phyloP scores from a whole-genome alignment of 2,329 filamentous ascomycete genomes.

The Dendrostoma leiphaemia region DNA sequence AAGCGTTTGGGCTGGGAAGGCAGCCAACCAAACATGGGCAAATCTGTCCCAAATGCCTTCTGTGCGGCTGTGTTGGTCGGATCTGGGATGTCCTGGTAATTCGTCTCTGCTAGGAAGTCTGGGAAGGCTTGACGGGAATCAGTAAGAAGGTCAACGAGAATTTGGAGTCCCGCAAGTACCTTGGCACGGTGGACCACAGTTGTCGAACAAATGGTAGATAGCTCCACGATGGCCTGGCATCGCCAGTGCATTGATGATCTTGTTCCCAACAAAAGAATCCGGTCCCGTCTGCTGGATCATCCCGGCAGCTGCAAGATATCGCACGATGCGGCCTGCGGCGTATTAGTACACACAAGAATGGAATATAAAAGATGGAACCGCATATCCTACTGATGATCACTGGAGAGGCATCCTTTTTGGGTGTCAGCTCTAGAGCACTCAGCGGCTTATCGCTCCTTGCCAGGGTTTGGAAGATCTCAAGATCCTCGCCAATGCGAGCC shows the following conservation, averaged over 20 bases:
- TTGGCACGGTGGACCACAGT: too few species aligned
- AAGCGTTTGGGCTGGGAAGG: neutral
- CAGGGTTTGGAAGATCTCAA: slow-evolving; percentile 1
- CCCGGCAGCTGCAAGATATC: neutral
- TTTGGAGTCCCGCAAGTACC: too few species aligned
- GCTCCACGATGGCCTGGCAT: neutral
- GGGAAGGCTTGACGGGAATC: neutral
- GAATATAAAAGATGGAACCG: too few species aligned
- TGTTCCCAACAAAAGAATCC: neutral
- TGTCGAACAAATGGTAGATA: neutral
- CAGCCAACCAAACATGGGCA: neutral
- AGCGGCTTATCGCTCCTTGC: neutral
- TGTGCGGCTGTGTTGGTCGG: neutral
- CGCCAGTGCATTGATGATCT: neutral
- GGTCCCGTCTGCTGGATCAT: neutral
- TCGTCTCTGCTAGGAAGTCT: neutral
- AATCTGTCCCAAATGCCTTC: neutral
- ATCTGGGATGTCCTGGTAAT: neutral
- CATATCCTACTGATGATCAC: neutral
- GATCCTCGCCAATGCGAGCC: neutral
- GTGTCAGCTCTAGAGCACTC: neutral
- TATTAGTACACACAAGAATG: accelerated
- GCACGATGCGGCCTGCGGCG: neutral
- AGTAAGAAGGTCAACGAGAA: too few species aligned
- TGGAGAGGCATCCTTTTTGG: neutral